Base-by-base conservation (phyloP, 495 filamentous ascomycete genomes). In the Aspergillus conjunctus region DNA sequence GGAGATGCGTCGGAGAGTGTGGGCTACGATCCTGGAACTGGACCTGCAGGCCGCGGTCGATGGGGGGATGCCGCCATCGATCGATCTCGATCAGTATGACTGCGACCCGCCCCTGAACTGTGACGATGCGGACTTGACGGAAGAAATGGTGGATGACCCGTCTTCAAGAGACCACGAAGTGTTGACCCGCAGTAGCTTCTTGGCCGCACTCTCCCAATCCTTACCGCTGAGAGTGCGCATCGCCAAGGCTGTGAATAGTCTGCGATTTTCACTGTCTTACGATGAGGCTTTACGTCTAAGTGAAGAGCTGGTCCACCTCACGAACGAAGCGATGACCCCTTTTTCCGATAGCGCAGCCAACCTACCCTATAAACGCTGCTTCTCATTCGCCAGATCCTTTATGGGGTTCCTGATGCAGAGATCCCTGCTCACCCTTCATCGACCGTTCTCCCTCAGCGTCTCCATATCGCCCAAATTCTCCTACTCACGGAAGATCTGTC, bases 11-110 rank as follows among this genome's bases (percentile, higher is more conserved):
- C 79, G 86, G 50, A 72, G 86, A 20, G 57, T 88, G 4, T 89
- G 87, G 87, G 78, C 78, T 14, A 87, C 85, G 4, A 81, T 89
- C 26, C 64, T 88, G 17, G 87, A 89, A 57, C 63, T 88, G 30
- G 72, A 73, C 52, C 62, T 86, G 3, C 85, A 88, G 62, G 76
- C 85, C 0, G 80, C 82, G 1, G 59, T 87, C 2, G 83, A 85
- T 48, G 77, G 81, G 0, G 85, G 77, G 0, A 81, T 84, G 68
- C 74, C 79, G 1, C 83, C 84, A 0, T 73, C 75, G 6, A 73
- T 82, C 26, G 72, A 76, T 18, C 59, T 77, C 10, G 72, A 77
- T 14, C 75, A 80, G 57, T 80, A 75, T 49, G 73, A 79, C 46
- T 87, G 83, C 12, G 73, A 76, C 52, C 63, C 77, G 1, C 87